Base-by-base conservation (phyloP, 2,329 filamentous ascomycete species). In the Magnaporthiopsis incrustans region DNA sequence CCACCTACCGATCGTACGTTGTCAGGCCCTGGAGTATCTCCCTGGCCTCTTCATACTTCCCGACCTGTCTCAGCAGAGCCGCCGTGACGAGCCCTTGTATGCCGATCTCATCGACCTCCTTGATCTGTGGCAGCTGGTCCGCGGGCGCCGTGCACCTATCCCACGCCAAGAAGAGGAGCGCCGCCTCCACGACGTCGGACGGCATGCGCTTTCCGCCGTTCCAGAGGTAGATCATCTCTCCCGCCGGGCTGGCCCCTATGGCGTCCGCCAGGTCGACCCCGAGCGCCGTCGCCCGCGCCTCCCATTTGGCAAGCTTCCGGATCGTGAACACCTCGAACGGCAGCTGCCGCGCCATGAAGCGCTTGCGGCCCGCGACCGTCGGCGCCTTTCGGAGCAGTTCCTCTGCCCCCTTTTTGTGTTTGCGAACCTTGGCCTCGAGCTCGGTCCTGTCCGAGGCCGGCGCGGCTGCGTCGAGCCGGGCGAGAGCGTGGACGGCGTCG, bases 201-300 rank as follows among this genome's bases (percentile, higher is more conserved):
- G 83, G 79, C 91, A 97, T 96, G 64, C 92, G 86, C 75, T 91
- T 94, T 69, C 86, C 87, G 0, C 93, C 94, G 71, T 91, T 93
- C 93, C 93, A 98, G 70, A 98, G 86, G 74, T 94, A 96, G 15
- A 90, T 88, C 89, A 98, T 96, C 78, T 98, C 95, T 70, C 92
- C 85, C 0, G 91, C 80, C 0, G 95, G 95, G 66, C 88, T 90
- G 3, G 91, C 82, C 0, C 92, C 92, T 11, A 96, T 81, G 0
- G 90, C 92, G 69, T 98, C 94, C 1, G 89, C 83, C 4, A 97
- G 79, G 60, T 88, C 84, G 38, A 91, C 76, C 2, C 82, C 80
- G 75, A 87, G 84, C 59, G 83, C 79, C 71, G 88, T 88, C 4
- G 90, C 87, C 27, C 92, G 83, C 35, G 87, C 85, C 71, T 96